Percentiles rank a stretch among this genome's conserved stretches.
Evolutionary conservation across 192 early-diverging fungal genomes (phyloP).

Genomic region (Umbelopsis isabellina): DNA sequence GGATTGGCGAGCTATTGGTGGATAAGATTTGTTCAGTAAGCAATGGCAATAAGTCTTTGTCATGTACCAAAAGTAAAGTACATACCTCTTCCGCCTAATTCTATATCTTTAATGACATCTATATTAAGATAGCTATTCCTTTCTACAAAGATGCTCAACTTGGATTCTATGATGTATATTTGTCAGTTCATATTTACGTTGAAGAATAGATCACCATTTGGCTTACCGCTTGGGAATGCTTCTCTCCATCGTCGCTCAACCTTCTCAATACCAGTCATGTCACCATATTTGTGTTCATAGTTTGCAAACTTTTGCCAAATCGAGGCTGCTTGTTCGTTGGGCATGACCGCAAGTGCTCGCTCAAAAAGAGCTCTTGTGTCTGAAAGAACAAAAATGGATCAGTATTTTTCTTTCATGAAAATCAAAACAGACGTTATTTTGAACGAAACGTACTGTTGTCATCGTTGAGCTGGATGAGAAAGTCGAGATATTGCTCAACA

Average conservation of each 20-base stretch:
- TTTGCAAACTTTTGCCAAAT: constrained; percentile 86
- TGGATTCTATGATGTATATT: constrained; percentile 43
- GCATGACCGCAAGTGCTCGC: constrained; percentile 72
- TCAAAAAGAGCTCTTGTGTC: constrained; percentile 91
- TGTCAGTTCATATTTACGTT: background rate
- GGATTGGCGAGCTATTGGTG: constrained; percentile 20
- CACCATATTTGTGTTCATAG: constrained; percentile 89
- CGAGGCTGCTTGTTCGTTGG: constrained; percentile 66
- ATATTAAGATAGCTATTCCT: constrained; percentile 82
- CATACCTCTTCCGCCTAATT: constrained; percentile 73
- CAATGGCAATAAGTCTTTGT: no score
- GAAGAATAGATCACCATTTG: background rate
- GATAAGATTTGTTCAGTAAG: background rate
- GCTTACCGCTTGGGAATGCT: constrained; percentile 68
- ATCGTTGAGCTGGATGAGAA: constrained; percentile 87
- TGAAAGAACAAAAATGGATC: constrained; percentile 25
- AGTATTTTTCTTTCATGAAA: background rate
- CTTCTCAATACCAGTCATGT: constrained; percentile 72
- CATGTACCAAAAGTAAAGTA: no score
- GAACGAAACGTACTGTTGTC: constrained; percentile 73
- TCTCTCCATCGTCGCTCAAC: constrained; percentile 80
- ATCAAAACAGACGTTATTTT: background rate
- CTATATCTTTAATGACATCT: constrained; percentile 67
- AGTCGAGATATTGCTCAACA: constrained; percentile 83
- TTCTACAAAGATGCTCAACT: constrained; percentile 62